These are phyloP conservation scores for Nicotiana otophora DNA, from an alignment of 257 asterid genomes.

Conservation along the genomic window DNA sequence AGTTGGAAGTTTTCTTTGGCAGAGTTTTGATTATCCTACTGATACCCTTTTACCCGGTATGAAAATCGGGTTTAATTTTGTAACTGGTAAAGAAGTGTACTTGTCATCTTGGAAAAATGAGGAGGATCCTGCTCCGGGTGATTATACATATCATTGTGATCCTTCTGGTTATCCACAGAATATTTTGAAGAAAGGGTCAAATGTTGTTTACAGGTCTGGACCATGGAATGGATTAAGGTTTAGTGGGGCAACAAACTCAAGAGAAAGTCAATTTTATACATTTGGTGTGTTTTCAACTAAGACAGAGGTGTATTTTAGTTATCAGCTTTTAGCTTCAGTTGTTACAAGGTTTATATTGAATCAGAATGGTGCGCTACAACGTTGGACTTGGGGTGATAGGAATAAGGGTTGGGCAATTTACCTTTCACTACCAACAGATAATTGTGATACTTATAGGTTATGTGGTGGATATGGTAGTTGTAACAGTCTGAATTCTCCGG, in stretches of 20 bases:
- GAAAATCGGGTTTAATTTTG: conserved; percentile 10
- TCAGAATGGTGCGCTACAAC: conserved; percentile 18
- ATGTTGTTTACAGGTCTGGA: conserved; percentile 13
- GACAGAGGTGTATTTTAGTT: conserved; percentile 19
- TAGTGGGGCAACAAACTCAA: conserved; percentile 15
- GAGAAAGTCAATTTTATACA: conserved; percentile 8
- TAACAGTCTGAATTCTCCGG: conserved; percentile 4
- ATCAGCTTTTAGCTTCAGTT: conserved; percentile 5
- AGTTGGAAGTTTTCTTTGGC: conserved; percentile 13
- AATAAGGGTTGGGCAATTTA: conserved; percentile 23
- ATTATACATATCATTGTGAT: conserved; percentile 15
- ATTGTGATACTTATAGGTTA: conserved; percentile 28
- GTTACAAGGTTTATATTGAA: conserved; percentile 20
- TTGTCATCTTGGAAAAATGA: conserved; percentile 32
- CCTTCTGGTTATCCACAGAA: conserved; percentile 21
- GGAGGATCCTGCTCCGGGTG: conserved; percentile 44
- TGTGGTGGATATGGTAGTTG: conserved; percentile 48
- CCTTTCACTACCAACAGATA: conserved; percentile 18
- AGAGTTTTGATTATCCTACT: conserved; percentile 25
- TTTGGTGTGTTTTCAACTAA: conserved; percentile 16
- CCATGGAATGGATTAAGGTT: conserved; percentile 32
- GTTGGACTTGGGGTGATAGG: conserved; percentile 27
- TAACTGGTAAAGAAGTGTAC: conserved; percentile 9
- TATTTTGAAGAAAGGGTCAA: conserved; percentile 10
- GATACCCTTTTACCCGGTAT: conserved; percentile 21